Base-by-base conservation (phyloP, 345 rosid species). In the Gossypium stocksii region DNA sequence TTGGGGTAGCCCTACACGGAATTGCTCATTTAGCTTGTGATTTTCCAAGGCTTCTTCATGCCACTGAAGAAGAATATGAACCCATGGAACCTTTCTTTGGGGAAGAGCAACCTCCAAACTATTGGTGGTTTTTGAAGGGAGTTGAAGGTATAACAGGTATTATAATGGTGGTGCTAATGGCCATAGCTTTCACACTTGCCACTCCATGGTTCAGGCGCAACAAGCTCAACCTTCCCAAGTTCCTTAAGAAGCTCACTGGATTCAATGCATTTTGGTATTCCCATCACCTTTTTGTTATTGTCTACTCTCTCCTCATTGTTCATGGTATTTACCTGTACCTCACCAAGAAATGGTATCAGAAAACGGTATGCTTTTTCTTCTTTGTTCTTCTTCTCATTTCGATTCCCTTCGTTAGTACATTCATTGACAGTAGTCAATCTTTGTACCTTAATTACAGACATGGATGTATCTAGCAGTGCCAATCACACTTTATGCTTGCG, bases 251-350 rank as follows among this genome's bases (percentile, higher is more conserved):
- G 77, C 88, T 93, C 53, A 89, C 98, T 0, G 98, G 98, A 34
- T 93, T 93, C 77, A 93, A 93, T 66, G 97, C 97, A 57, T 93
- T 93, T 74, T 93, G 98, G 98, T 93, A 93, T 77, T 88, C 97
- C 8, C 97, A 93, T 80, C 98, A 93, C 76, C 81, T 86, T 25
- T 91, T 93, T 66, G 85, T 93, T 20, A 86, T 91, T 29, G 98
- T 93, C 79, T 93, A 93, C 75, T 61, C 90, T 46, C 91, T 89
- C 46, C 97, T 93, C 76, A 64, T 91, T 61, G 91, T 91, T 70
- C 98, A 93, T 65, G 94, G 98, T 7, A 82, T 89, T 76, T 52
- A 82, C 64, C 90, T 93, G 73, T 93, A 88, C 80, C 93, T 93
- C 82, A 82, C 86, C 60, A 87, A 89, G 77, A 70, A 13, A 44